These are phyloP conservation scores for Ogataea allantospora DNA, from an alignment of 805 yeast genomes.

Conservation along the genomic window DNA sequence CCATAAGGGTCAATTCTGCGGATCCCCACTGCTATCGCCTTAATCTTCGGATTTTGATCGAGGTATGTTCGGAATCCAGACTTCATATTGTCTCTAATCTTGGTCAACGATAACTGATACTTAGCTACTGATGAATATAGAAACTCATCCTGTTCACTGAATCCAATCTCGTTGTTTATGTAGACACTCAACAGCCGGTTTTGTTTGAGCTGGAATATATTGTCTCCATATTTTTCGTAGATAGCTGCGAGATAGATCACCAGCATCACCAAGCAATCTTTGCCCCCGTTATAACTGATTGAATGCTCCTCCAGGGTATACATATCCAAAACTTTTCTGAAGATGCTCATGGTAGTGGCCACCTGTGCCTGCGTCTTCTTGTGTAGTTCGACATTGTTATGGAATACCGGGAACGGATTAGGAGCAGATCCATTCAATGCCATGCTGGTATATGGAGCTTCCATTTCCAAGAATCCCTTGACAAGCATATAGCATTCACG, in stretches of 20 bases:
- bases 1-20: conserved; percentile 89
- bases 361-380: conserved; percentile 28
- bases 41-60: conserved; percentile 46
- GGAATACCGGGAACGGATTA: conserved; percentile 19
- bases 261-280: conserved; percentile 90
- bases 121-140: conserved; percentile 50
- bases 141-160: conserved; percentile 67
- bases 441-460: conserved; percentile 12
- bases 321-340: conserved; percentile 19
- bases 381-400: conserved; percentile 15
- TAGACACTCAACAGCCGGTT: conserved; percentile 53
- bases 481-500: conserved; percentile 22
- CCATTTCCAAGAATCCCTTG: conserved; percentile 13
- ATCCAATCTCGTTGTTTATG: conserved; percentile 72
- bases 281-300: conserved; percentile 92
- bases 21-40: conserved; percentile 83
- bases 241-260: conserved; percentile 64
- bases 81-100: conserved; percentile 50
- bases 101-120: conserved; percentile 54
- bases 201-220: conserved; percentile 16
- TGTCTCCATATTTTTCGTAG: conserved; percentile 22
- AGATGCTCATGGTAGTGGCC: conserved; percentile 19
- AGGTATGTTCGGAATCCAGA: conserved; percentile 70
- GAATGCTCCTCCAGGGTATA: conserved; percentile 52
- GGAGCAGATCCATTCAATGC: conserved; percentile 7